Evolutionary conservation across 306 rosid genomes (phyloP), one percentile per base, ranked within the genome.

Genomic region (Sechiopsis laciniata): DNA sequence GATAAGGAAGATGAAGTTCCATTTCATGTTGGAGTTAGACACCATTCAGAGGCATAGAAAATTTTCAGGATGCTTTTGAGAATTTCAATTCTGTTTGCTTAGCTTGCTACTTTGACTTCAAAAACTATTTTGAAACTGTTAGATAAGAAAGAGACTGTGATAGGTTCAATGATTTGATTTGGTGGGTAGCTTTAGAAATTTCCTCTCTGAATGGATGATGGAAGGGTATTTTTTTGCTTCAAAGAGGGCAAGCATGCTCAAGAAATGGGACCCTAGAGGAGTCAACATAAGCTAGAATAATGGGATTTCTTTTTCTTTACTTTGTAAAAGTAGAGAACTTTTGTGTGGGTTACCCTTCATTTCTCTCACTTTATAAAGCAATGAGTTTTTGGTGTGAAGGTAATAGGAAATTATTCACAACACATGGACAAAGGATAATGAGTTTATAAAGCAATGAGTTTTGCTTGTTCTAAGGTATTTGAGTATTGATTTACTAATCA

Each of bases 221-320:
- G 6, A 40, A 6, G 46, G 46, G 9, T 0, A 6, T 6, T 40
- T 7, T 68, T 67, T 57, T 75, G 72, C 21, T 73, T 63, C 21
- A 64, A 82, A 71, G 74, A 42, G 54, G 59, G 71, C 52, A 51
- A 78, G 86, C 89, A 80, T 74, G 85, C 82, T 40, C 48, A 19
- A 55, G 62, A 56, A 45, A 24, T 56, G 80, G 88, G 84, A 59
- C 88, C 88, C 70, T 24, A 9, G 21, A 74, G 40, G 22, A 37
- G 77, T 50, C 45, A 20, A 35, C 16, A 68, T 29, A 64, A 24
- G 68, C 71, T 37, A 54, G 19, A 48, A 75, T 60, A 56, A 58
- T 68, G 76, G 77, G 21, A 4, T 66, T 37, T 65, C 42, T 14
- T 21, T 22, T 21, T 22, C 10, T 64, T 17, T 64, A 64, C 70